A percentile compares a stretch with the other conserved stretches of the same genome.
Evolutionary conservation across 805 yeast species (phyloP).

Genomic region (Nakazawaea sp.): DNA sequence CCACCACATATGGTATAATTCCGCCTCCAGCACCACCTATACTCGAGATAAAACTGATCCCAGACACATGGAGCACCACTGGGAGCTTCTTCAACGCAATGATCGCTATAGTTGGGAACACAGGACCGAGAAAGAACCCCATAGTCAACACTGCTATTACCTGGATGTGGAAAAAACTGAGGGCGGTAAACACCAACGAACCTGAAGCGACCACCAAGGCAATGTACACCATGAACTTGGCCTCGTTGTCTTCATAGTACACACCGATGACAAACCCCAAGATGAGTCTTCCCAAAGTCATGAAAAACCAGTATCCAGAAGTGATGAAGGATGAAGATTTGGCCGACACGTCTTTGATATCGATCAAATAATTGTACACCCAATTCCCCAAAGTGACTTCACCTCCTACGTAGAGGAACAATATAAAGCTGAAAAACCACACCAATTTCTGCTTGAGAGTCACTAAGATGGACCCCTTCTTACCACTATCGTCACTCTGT

Average conservation of each 20-base stretch:
- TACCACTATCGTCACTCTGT: slow-evolving; percentile 7
- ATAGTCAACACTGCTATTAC: slow-evolving; percentile 29
- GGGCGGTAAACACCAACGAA: slow-evolving; percentile 25
- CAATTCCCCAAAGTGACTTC: slow-evolving; percentile 49
- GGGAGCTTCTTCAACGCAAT: slow-evolving; percentile 61
- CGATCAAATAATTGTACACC: slow-evolving; percentile 39
- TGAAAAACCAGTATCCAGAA: slow-evolving; percentile 42
- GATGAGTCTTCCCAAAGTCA: slow-evolving; percentile 39
- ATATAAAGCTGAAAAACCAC: slow-evolving; percentile 31
- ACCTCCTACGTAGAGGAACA: slow-evolving; percentile 45
- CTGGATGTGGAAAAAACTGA: slow-evolving; percentile 20
- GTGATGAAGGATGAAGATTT: slow-evolving; percentile 37
- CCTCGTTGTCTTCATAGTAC: slow-evolving; percentile 29
- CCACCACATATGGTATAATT: slow-evolving; percentile 58
- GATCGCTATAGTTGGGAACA: slow-evolving; percentile 64
- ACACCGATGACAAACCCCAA: slow-evolving; percentile 43
- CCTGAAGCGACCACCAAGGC: slow-evolving; percentile 26
- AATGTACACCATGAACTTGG: slow-evolving; percentile 34
- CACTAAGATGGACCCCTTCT: slow-evolving; percentile 13
- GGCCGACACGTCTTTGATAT: slow-evolving; percentile 31
- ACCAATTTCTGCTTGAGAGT: slow-evolving; percentile 28
- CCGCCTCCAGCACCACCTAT: slow-evolving; percentile 89
- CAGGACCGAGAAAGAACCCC: slow-evolving; percentile 46
- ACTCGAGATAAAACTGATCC: slow-evolving; percentile 71
- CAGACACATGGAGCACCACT: slow-evolving; percentile 48